Evolutionary conservation across 441 rosid genomes (phyloP).

Genomic region (Syzygium syzygioides): DNA sequence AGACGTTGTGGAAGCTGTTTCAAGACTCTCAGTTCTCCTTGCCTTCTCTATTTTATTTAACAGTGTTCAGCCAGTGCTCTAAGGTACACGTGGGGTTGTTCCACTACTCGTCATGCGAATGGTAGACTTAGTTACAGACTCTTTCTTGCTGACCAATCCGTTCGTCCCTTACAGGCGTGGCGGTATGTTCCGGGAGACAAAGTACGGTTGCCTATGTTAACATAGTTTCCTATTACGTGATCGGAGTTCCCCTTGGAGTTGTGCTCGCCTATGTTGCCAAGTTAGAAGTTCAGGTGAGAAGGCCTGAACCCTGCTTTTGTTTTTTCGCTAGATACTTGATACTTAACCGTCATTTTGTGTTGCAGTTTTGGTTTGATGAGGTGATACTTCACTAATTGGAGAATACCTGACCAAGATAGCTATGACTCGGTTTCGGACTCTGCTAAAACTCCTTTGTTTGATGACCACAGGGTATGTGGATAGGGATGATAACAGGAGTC

Average conservation of each 20-base stretch:
- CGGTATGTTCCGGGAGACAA: conserved; percentile 19
- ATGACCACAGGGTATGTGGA: conserved; percentile 34
- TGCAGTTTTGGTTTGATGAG: neutral
- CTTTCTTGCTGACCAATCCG: neutral
- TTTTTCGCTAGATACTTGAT: neutral
- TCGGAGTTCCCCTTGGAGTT: conserved; percentile 16
- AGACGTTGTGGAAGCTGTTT: conserved; percentile 26
- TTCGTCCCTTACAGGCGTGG: conserved; percentile 4
- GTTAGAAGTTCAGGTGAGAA: conserved; percentile 14
- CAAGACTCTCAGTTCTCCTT: conserved; percentile 31
- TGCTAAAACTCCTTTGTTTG: neutral
- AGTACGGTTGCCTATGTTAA: conserved; percentile 10
- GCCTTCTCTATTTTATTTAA: conserved; percentile 34
- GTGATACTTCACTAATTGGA: neutral
- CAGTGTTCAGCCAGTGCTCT: conserved; percentile 26
- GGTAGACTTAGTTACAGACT: neutral
- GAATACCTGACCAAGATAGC: neutral
- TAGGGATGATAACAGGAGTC: conserved; percentile 36
- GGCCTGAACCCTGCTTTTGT: neutral
- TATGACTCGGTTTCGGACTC: neutral
- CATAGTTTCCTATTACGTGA: conserved; percentile 12
- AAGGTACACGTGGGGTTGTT: neutral
- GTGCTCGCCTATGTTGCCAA: conserved; percentile 17
- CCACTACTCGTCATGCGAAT: neutral
- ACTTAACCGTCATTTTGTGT: neutral